Evolutionary conservation across 1,284 basidiomycete species (phyloP).

Genomic region (Golubevia pallescens): DNA sequence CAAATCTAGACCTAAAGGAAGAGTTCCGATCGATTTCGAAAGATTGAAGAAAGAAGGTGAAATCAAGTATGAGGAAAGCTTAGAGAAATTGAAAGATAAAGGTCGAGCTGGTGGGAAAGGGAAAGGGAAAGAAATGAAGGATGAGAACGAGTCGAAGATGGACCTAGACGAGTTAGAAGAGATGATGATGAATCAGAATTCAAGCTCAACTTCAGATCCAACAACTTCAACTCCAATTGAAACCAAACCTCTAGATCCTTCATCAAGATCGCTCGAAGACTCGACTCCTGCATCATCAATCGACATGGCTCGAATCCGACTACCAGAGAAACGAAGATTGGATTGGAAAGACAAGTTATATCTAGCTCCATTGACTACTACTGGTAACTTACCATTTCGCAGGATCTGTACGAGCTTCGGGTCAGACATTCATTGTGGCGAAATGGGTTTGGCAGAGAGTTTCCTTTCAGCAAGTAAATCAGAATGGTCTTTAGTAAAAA

Average conservation of each 20-base stretch:
- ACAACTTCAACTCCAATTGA: background rate
- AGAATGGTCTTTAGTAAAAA: slow-evolving; percentile 56
- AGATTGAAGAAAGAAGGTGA: background rate
- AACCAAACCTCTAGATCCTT: background rate
- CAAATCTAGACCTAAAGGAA: background rate
- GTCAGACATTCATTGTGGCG: slow-evolving; percentile 60
- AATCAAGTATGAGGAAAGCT: slow-evolving; percentile 10
- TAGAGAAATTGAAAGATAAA: slow-evolving; percentile 19
- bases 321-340: slow-evolving; percentile 50
- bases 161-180: slow-evolving; percentile 1
- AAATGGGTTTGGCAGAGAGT: slow-evolving; percentile 61
- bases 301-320: slow-evolving; percentile 45
- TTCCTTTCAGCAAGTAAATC: slow-evolving; percentile 46
- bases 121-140: background rate
- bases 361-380: slow-evolving; percentile 60
- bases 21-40: background rate
- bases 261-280: background rate
- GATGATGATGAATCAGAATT: background rate
- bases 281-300: slow-evolving; percentile 7
- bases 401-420: slow-evolving; percentile 50
- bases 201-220: too few species aligned
- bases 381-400: slow-evolving; percentile 61
- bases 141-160: slow-evolving; percentile 3
- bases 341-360: slow-evolving; percentile 56
- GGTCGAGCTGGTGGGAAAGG: background rate